A percentile compares a stretch with the other conserved stretches of the same genome.
These are phyloP conservation scores for Pachyrhizus erosus DNA, from an alignment of 306 rosid genomes.

Conservation along the genomic window DNA sequence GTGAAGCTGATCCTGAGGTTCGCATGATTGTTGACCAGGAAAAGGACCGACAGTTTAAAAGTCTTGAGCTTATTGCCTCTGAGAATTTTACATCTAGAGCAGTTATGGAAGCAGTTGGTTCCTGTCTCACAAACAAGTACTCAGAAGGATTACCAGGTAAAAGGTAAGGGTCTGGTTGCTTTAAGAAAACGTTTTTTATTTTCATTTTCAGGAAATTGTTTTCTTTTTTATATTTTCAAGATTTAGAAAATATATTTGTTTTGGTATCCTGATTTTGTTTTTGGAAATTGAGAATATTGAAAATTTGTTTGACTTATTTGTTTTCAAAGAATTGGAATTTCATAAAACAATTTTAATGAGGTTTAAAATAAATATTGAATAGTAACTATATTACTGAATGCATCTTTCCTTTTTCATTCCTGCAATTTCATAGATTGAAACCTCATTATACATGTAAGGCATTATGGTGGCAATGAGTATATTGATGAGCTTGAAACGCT, in stretches of 20 bases:
- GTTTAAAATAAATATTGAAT: background rate
- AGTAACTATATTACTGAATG: slow-evolving; percentile 6
- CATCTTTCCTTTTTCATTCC: background rate
- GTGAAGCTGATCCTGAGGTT: slow-evolving; percentile 92
- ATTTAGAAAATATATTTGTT: background rate
- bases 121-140: slow-evolving; percentile 92
- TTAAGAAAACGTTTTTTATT: background rate
- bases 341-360: background rate
- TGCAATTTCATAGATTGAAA: slow-evolving; percentile 21
- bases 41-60: slow-evolving; percentile 81
- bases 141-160: slow-evolving; percentile 95
- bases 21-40: slow-evolving; percentile 68
- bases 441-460: slow-evolving; percentile 53
- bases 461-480: slow-evolving; percentile 94
- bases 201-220: background rate
- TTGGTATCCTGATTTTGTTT: background rate
- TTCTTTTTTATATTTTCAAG: background rate
- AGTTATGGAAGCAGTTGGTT: slow-evolving; percentile 98
- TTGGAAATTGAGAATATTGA: background rate
- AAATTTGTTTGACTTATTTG: background rate
- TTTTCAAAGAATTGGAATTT: background rate
- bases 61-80: slow-evolving; percentile 98
- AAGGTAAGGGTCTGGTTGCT: slow-evolving; percentile 58
- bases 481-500: slow-evolving; percentile 90
- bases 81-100: slow-evolving; percentile 93